These are phyloP conservation scores for Metarhizium humberi DNA, from an alignment of 2,329 filamentous ascomycete species.

Conservation along the genomic window DNA sequence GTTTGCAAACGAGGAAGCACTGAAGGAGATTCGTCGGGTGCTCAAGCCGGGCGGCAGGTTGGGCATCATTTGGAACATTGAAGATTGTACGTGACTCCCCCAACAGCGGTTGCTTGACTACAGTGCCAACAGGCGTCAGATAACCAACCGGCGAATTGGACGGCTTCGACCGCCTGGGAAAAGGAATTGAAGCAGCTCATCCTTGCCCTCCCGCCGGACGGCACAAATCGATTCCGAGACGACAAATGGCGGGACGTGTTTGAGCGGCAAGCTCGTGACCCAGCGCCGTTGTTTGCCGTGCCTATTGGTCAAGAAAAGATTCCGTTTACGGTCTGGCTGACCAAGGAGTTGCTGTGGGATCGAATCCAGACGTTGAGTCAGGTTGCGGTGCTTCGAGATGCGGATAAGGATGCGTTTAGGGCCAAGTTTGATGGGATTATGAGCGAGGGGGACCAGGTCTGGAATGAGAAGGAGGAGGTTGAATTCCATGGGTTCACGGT, in stretches of 20 bases:
- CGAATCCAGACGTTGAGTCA: constrained; percentile 60
- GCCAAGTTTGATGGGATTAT: constrained; percentile 45
- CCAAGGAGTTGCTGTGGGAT: constrained; percentile 51
- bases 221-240: constrained; percentile 56
- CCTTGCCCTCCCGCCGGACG: constrained; percentile 40
- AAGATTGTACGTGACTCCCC: constrained; percentile 47
- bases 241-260: constrained; percentile 56
- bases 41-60: constrained; percentile 51
- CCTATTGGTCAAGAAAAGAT: constrained; percentile 50
- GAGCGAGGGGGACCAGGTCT: constrained; percentile 40
- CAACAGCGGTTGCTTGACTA: neutral
- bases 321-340: constrained; percentile 49
- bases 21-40: constrained; percentile 59
- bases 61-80: constrained; percentile 65
- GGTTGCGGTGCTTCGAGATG: constrained; percentile 48
- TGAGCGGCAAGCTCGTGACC: constrained; percentile 42
- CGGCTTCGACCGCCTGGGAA: constrained; percentile 51
- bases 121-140: constrained; percentile 30
- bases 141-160: constrained; percentile 51
- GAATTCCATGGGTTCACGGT: constrained; percentile 55
- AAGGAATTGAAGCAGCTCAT: constrained; percentile 50
- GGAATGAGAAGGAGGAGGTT: constrained; percentile 53
- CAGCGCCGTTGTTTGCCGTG: constrained; percentile 44
- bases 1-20: constrained; percentile 56
- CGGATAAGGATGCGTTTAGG: constrained; percentile 37